A percentile compares a stretch with the other conserved stretches of the same genome.
These are phyloP conservation scores for Suhomyces xylopsoci DNA, from an alignment of 805 yeast genomes.

Conservation along the genomic window DNA sequence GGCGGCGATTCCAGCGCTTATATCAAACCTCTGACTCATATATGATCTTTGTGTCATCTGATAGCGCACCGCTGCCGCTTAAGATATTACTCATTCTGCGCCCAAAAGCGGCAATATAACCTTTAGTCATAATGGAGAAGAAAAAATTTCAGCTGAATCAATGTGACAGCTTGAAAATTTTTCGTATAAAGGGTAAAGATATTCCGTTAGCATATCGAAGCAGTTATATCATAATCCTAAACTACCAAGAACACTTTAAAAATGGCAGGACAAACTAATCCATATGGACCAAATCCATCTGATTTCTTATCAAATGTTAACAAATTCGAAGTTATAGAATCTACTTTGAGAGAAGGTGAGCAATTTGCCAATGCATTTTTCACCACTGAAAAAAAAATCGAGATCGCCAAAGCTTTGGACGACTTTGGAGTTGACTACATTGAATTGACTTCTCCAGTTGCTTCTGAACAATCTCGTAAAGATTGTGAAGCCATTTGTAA, in stretches of 20 bases:
- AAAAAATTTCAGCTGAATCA: slow-evolving; percentile 3
- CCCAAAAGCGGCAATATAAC: slow-evolving; percentile 1
- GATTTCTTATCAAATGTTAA: slow-evolving; percentile 89
- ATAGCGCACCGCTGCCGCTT: slow-evolving; percentile 5
- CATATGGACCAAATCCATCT: slow-evolving; percentile 94
- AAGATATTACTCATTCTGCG: slow-evolving; percentile 1
- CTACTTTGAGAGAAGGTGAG: slow-evolving; percentile 97
- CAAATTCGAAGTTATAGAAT: slow-evolving; percentile 87
- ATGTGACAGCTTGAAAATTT: slow-evolving; percentile 1
- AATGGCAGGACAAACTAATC: slow-evolving; percentile 44
- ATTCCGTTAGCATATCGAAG: neutral
- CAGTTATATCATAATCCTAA: neutral
- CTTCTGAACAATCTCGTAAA: slow-evolving; percentile 85
- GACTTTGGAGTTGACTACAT: slow-evolving; percentile 98
- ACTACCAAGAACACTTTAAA: neutral
- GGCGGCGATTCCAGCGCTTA: neutral
- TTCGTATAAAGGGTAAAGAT: slow-evolving; percentile 3
- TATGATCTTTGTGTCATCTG: slow-evolving; percentile 1
- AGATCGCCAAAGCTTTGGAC: slow-evolving; percentile 94
- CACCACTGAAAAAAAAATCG: slow-evolving; percentile 90
- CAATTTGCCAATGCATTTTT: slow-evolving; percentile 98
- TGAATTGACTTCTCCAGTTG: slow-evolving; percentile 96
- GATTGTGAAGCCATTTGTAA: slow-evolving; percentile 99
- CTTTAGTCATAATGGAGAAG: neutral
- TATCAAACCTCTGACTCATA: slow-evolving; percentile 2